Evolutionary conservation across 2,329 filamentous ascomycete species (phyloP).

Genomic region (Apiospora koreana): DNA sequence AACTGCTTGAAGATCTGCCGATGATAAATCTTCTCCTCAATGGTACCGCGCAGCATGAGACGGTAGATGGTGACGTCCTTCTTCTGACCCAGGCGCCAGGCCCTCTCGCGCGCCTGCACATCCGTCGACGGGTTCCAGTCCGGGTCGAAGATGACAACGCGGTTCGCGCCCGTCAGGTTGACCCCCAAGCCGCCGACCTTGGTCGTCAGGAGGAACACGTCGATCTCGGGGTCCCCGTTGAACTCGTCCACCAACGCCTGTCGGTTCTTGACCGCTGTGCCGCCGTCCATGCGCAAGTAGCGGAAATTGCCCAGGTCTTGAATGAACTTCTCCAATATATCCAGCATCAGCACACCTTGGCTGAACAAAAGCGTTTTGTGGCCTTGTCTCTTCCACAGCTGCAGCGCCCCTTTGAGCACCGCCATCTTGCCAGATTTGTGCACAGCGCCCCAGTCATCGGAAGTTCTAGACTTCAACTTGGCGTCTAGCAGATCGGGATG

Average conservation of each 20-base stretch:
- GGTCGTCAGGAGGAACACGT: constrained; percentile 92
- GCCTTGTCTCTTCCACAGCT: constrained; percentile 85
- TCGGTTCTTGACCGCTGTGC: constrained; percentile 84
- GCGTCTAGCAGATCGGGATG: constrained; percentile 86
- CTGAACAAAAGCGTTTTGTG: constrained; percentile 94
- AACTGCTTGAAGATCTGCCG: constrained; percentile 99
- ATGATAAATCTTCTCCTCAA: constrained; percentile 99
- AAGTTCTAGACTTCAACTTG: constrained; percentile 52
- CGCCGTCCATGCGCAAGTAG: constrained; percentile 90
- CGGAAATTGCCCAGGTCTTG: constrained; percentile 66
- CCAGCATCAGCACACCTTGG: constrained; percentile 92
- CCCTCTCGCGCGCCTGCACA: constrained; percentile 89
- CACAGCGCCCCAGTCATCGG: constrained; percentile 76
- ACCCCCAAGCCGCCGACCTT: constrained; percentile 93
- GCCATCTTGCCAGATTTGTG: constrained; percentile 93
- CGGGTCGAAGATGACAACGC: constrained; percentile 97
- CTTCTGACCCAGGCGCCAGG: constrained; percentile 95
- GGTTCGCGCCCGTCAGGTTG: constrained; percentile 90
- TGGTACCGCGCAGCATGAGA: constrained; percentile 96
- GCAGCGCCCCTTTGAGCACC: constrained; percentile 83
- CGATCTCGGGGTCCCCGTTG: constrained; percentile 76
- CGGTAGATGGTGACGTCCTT: constrained; percentile 94
- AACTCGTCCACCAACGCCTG: constrained; percentile 91
- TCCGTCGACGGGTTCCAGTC: constrained; percentile 99
- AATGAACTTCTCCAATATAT: constrained; percentile 87